Conservation (phyloP, 257 asterid species). For the Plantago elongata region DNA sequence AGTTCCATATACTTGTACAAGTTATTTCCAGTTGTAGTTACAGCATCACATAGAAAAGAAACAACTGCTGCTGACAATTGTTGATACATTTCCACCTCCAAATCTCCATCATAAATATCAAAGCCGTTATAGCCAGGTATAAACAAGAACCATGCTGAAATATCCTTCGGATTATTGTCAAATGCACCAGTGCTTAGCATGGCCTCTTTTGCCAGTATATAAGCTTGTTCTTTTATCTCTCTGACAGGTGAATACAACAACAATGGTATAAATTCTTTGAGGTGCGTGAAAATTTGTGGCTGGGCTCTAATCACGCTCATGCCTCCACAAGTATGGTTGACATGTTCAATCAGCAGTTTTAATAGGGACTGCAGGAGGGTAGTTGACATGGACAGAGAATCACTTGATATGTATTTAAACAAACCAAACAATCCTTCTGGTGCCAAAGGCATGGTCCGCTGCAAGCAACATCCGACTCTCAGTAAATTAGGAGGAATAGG, state of each 20-base stretch:
- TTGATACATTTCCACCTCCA: slow-evolving; percentile 45
- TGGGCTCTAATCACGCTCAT: slow-evolving; percentile 42
- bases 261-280: slow-evolving; percentile 49
- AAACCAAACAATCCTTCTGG: slow-evolving; percentile 71
- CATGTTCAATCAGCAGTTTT: slow-evolving; percentile 48
- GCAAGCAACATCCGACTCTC: slow-evolving; percentile 37
- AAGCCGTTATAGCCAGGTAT: slow-evolving; percentile 61
- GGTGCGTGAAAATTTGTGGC: slow-evolving; percentile 62
- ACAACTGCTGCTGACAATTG: slow-evolving; percentile 61
- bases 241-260: slow-evolving; percentile 54
- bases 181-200: slow-evolving; percentile 92
- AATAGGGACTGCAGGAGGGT: slow-evolving; percentile 57
- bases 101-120: slow-evolving; percentile 28
- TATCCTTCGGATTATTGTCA: slow-evolving; percentile 64
- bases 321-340: slow-evolving; percentile 42
- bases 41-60: slow-evolving; percentile 81
- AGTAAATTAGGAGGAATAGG: slow-evolving; percentile 24
- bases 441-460: slow-evolving; percentile 67
- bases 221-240: slow-evolving; percentile 65
- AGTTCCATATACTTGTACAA: slow-evolving; percentile 61
- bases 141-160: slow-evolving; percentile 76
- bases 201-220: slow-evolving; percentile 68
- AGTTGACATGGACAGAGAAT: slow-evolving; percentile 56
- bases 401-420: slow-evolving; percentile 57
- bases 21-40: slow-evolving; percentile 67